A percentile compares a stretch with the other conserved stretches of the same genome.
These are phyloP conservation scores for Clitoria ternatea DNA, from an alignment of 306 rosid genomes.

Conservation along the genomic window DNA sequence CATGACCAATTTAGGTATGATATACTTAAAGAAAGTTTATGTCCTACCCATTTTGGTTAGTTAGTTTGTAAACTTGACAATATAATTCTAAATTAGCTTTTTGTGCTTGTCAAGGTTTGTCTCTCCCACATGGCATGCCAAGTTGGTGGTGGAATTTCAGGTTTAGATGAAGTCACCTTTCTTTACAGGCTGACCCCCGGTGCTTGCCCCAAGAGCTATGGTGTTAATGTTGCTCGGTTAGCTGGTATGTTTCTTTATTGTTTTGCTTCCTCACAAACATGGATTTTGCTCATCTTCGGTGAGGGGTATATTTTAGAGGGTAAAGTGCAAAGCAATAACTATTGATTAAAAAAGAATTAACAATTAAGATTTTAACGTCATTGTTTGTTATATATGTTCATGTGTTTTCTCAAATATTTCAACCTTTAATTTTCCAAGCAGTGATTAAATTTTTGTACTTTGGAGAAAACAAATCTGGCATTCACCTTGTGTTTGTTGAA, in stretches of 20 bases:
- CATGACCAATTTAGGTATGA: neutral
- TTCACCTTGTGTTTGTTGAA: too few relatives aligned
- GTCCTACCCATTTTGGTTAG: slow-evolving; percentile 17
- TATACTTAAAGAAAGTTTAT: slow-evolving; percentile 12
- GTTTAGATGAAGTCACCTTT: slow-evolving; percentile 88
- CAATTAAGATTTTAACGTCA: neutral
- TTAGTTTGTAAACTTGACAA: neutral
- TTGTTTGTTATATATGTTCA: neutral
- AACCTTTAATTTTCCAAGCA: neutral
- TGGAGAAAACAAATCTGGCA: neutral
- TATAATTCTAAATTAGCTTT: slow-evolving; percentile 24
- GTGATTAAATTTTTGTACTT: neutral
- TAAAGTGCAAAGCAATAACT: neutral
- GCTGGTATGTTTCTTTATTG: slow-evolving; percentile 58
- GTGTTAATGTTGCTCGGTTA: slow-evolving; percentile 87
- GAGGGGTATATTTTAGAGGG: neutral
- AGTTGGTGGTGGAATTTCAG: slow-evolving; percentile 67
- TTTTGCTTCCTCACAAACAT: neutral
- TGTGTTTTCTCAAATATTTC: neutral
- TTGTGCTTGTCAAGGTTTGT: slow-evolving; percentile 53
- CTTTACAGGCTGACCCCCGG: slow-evolving; percentile 79
- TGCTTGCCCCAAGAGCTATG: slow-evolving; percentile 98
- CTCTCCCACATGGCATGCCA: slow-evolving; percentile 94
- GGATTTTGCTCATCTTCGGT: neutral
- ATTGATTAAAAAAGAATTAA: neutral